A percentile compares a stretch with the other conserved stretches of the same genome.
Evolutionary conservation across 1,139 yeast species (phyloP).

Genomic region (Debaryomycetaceae sp.): DNA sequence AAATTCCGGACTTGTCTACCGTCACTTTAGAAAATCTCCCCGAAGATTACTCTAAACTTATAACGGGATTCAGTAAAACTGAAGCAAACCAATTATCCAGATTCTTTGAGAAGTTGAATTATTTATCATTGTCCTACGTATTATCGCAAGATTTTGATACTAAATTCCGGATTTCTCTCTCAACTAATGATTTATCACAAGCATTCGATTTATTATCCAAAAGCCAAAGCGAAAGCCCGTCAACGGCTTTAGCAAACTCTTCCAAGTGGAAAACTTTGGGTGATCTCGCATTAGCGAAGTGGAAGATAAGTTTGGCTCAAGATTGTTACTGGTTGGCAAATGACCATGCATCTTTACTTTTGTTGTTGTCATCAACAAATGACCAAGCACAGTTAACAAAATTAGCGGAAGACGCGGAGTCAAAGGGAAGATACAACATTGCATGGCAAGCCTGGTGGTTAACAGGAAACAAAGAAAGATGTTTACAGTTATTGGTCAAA

Average conservation of each 20-base stretch:
- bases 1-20: slow-evolving; percentile 45
- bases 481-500: slow-evolving; percentile 63
- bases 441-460: slow-evolving; percentile 94
- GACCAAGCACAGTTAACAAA: slow-evolving; percentile 55
- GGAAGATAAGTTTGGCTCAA: slow-evolving; percentile 81
- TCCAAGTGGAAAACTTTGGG: slow-evolving; percentile 89
- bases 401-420: slow-evolving; percentile 64
- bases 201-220: slow-evolving; percentile 71
- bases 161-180: slow-evolving; percentile 68
- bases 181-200: slow-evolving; percentile 64
- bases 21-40: slow-evolving; percentile 65
- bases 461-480: slow-evolving; percentile 64
- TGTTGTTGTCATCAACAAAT: slow-evolving; percentile 81
- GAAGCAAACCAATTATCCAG: slow-evolving; percentile 83
- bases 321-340: slow-evolving; percentile 76
- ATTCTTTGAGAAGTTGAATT: slow-evolving; percentile 91
- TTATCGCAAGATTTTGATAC: slow-evolving; percentile 85
- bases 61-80: slow-evolving; percentile 53
- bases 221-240: slow-evolving; percentile 49
- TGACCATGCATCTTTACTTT: slow-evolving; percentile 78
- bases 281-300: slow-evolving; percentile 73
- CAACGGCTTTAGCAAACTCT: slow-evolving; percentile 31
- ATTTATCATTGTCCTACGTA: slow-evolving; percentile 73
- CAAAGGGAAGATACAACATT: slow-evolving; percentile 75
- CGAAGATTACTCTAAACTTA: slow-evolving; percentile 44